Percentiles rank a stretch among this genome's conserved stretches.
These are phyloP conservation scores for Diaporthe eres DNA, from an alignment of 2,329 filamentous ascomycete species.

Conservation along the genomic window DNA sequence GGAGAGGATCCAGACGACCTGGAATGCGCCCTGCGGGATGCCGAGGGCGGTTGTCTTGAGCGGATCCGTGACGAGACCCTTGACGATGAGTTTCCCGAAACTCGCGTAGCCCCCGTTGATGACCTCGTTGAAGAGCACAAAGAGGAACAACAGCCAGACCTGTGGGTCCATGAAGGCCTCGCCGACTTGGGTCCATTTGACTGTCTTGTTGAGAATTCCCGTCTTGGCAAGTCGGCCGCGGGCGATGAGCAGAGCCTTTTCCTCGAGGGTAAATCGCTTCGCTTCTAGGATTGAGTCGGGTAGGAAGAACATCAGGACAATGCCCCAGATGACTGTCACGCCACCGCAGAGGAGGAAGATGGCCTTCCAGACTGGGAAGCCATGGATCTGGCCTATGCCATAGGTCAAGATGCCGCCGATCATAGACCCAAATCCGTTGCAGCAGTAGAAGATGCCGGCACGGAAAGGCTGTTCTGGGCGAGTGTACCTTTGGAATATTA, in stretches of 20 bases:
- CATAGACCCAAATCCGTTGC: slow-evolving; percentile 56
- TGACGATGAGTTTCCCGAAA: slow-evolving; percentile 70
- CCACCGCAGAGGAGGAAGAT: slow-evolving; percentile 62
- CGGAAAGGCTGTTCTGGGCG: slow-evolving; percentile 62
- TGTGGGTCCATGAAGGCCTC: slow-evolving; percentile 62
- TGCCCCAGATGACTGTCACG: slow-evolving; percentile 58
- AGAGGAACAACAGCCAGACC: slow-evolving; percentile 60
- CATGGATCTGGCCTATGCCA: slow-evolving; percentile 57
- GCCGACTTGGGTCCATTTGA: slow-evolving; percentile 63
- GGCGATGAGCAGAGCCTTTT: slow-evolving; percentile 59
- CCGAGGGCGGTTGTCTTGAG: slow-evolving; percentile 65
- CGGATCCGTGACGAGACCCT: slow-evolving; percentile 59
- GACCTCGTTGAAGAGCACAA: slow-evolving; percentile 65
- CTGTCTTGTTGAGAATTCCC: slow-evolving; percentile 61
- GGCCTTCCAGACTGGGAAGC: slow-evolving; percentile 59
- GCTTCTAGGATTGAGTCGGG: slow-evolving; percentile 59
- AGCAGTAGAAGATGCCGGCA: slow-evolving; percentile 59
- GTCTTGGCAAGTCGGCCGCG: slow-evolving; percentile 55
- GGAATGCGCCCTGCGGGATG: slow-evolving; percentile 68
- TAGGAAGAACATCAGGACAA: slow-evolving; percentile 56
- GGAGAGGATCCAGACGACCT: slow-evolving; percentile 66
- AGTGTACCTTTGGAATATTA: slow-evolving; percentile 52
- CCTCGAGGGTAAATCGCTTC: slow-evolving; percentile 57
- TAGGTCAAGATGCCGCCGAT: slow-evolving; percentile 53
- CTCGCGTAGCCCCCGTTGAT: slow-evolving; percentile 68